phyloP scores from a whole-genome alignment of 2,329 filamentous ascomycete species.

The Hortaea werneckii region DNA sequence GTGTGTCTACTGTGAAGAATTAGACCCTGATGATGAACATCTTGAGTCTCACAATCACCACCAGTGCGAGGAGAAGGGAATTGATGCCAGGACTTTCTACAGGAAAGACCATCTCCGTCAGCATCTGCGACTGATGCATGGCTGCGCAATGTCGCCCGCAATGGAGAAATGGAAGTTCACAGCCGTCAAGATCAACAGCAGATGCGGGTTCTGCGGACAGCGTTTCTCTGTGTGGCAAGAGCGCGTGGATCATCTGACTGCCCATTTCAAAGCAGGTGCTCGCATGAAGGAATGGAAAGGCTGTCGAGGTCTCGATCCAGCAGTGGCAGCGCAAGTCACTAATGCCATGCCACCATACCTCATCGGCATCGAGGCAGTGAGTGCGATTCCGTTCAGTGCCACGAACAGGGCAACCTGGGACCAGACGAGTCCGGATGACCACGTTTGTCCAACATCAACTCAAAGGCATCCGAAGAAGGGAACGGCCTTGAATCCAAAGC shows the following conservation, averaged over 20 bases:
- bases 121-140: conserved; percentile 51
- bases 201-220: conserved; percentile 45
- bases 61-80: conserved; percentile 56
- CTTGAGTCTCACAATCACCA: conserved; percentile 50
- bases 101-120: conserved; percentile 54
- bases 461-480: background rate
- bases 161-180: conserved; percentile 57
- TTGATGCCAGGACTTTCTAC: conserved; percentile 54
- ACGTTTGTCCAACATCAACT: background rate
- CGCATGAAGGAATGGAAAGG: conserved; percentile 47
- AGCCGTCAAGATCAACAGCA: conserved; percentile 42
- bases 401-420: conserved; percentile 19
- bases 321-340: conserved; percentile 38
- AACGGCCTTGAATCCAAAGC: conserved; percentile 9
- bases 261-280: conserved; percentile 44
- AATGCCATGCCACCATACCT: conserved; percentile 44
- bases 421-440: background rate
- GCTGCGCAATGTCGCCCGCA: conserved; percentile 48
- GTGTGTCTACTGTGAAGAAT: conserved; percentile 49
- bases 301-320: conserved; percentile 42
- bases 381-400: conserved; percentile 39
- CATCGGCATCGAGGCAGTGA: conserved; percentile 38
- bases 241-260: conserved; percentile 43
- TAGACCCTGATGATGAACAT: conserved; percentile 46
- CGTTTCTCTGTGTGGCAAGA: conserved; percentile 42